These are phyloP conservation scores for Babesia sp. DNA, from an alignment of 169 alveolate genomes.

Conservation along the genomic window DNA sequence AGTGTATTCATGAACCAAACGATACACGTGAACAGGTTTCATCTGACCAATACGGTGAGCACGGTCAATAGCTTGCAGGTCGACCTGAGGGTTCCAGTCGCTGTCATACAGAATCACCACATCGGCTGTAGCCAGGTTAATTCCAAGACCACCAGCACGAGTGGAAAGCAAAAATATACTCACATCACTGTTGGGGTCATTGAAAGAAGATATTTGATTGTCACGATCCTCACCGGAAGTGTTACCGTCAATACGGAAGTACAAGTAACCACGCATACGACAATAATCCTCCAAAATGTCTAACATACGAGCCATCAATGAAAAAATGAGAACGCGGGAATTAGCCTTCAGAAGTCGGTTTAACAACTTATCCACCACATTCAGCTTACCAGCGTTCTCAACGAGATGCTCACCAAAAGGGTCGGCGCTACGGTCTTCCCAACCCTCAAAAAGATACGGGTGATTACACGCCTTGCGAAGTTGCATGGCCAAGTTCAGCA, in stretches of 20 bases:
- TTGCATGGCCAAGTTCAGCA: conserved; percentile 96
- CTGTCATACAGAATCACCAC: conserved; percentile 95
- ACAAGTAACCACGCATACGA: conserved; percentile 86
- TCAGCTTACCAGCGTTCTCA: conserved; percentile 88
- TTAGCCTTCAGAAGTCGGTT: conserved; percentile 72
- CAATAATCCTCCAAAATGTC: conserved; percentile 95
- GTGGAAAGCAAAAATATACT: conserved; percentile 92
- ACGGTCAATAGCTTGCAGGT: conserved; percentile 95
- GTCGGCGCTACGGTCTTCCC: conserved; percentile 85
- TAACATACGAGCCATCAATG: conserved; percentile 91
- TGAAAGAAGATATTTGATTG: conserved; percentile 86
- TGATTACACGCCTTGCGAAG: conserved; percentile 98
- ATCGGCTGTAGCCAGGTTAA: conserved; percentile 95
- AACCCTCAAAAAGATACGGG: conserved; percentile 92
- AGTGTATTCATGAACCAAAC: conserved; percentile 93
- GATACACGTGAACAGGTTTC: conserved; percentile 92
- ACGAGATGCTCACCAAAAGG: conserved; percentile 91
- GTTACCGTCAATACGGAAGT: conserved; percentile 96
- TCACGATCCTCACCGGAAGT: conserved; percentile 96
- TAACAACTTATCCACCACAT: conserved; percentile 86
- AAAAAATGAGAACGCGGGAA: conserved; percentile 88
- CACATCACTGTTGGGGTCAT: conserved; percentile 85
- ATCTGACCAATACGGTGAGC: conserved; percentile 98
- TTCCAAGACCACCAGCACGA: conserved; percentile 97
- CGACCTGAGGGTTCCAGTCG: conserved; percentile 98